These are phyloP conservation scores for Colletotrichum lupini DNA, from an alignment of 2,329 filamentous ascomycete genomes.

Conservation along the genomic window DNA sequence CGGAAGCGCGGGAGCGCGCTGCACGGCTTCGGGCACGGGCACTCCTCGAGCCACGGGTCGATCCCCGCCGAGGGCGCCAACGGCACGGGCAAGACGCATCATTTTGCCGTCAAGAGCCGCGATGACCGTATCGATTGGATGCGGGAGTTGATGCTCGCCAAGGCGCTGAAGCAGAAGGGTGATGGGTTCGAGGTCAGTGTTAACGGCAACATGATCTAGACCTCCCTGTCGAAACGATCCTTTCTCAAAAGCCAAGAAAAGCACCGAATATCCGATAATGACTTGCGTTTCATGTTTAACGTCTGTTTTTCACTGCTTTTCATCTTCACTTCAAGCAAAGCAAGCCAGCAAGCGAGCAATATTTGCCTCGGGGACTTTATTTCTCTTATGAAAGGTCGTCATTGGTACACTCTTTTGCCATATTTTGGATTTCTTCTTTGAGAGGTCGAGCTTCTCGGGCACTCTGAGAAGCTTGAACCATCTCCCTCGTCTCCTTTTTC, in stretches of 20 bases:
- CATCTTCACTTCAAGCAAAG: constrained; percentile 16
- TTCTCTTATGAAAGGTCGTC: background rate
- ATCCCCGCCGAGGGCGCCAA: constrained; percentile 60
- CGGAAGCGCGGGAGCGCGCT: constrained; percentile 64
- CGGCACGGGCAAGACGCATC: constrained; percentile 84
- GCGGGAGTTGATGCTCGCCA: constrained; percentile 91
- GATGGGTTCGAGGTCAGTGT: constrained; percentile 86
- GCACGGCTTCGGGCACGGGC: constrained; percentile 39
- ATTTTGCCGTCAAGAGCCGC: constrained; percentile 88
- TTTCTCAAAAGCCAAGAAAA: constrained; percentile 13
- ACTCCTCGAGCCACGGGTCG: constrained; percentile 39
- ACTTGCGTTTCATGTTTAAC: background rate
- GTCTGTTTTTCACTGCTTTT: constrained; percentile 16
- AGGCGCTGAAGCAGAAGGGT: constrained; percentile 85
- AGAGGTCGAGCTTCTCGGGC: background rate
- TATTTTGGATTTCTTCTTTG: constrained; percentile 37
- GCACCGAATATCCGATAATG: constrained; percentile 3
- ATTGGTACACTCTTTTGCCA: constrained; percentile 24
- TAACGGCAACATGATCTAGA: constrained; percentile 81
- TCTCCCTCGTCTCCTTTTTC: constrained; percentile 32
- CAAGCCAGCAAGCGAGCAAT: background rate
- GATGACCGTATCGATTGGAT: constrained; percentile 98
- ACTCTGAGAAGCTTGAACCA: background rate
- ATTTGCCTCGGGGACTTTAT: background rate
- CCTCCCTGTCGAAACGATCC: constrained; percentile 2